Evolutionary conservation across 371 early-diverging fungal genomes (phyloP).

Genomic region (Syncephalastrum sp.): DNA sequence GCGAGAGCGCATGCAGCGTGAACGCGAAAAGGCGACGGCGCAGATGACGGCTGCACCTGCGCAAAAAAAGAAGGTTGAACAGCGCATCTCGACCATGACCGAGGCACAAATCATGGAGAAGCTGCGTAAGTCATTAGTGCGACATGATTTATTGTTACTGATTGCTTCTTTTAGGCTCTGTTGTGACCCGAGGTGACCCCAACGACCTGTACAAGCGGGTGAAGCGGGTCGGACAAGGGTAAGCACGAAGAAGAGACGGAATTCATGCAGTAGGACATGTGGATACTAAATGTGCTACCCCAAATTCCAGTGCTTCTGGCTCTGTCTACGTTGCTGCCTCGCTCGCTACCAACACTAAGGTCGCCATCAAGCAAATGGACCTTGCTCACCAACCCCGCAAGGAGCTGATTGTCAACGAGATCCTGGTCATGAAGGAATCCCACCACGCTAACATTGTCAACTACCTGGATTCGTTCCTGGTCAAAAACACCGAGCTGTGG

Average conservation of each 20-base stretch:
- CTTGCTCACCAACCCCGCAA: constrained; percentile 88
- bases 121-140: constrained; percentile 47
- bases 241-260: constrained; percentile 20
- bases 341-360: constrained; percentile 51
- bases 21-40: constrained; percentile 38
- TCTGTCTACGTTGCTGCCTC: constrained; percentile 80
- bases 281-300: constrained; percentile 34
- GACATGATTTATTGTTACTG: neutral
- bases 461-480: constrained; percentile 88
- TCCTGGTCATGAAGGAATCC: constrained; percentile 95
- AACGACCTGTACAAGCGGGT: constrained; percentile 81
- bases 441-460: constrained; percentile 96
- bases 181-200: constrained; percentile 91
- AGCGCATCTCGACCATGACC: constrained; percentile 81
- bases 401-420: constrained; percentile 96
- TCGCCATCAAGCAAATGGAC: constrained; percentile 98
- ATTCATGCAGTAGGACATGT: constrained; percentile 4
- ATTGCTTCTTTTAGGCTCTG: constrained; percentile 23
- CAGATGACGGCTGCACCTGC: constrained; percentile 22
- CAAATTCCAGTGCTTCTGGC: constrained; percentile 82
- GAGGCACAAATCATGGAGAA: constrained; percentile 93
- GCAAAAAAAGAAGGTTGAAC: constrained; percentile 56
- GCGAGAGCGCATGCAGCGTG: constrained; percentile 9
- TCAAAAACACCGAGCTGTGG: constrained; percentile 82
- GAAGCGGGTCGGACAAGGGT: constrained; percentile 96